These are phyloP conservation scores for Botryotinia calthae DNA, from an alignment of 2,329 filamentous ascomycete genomes.

Conservation along the genomic window DNA sequence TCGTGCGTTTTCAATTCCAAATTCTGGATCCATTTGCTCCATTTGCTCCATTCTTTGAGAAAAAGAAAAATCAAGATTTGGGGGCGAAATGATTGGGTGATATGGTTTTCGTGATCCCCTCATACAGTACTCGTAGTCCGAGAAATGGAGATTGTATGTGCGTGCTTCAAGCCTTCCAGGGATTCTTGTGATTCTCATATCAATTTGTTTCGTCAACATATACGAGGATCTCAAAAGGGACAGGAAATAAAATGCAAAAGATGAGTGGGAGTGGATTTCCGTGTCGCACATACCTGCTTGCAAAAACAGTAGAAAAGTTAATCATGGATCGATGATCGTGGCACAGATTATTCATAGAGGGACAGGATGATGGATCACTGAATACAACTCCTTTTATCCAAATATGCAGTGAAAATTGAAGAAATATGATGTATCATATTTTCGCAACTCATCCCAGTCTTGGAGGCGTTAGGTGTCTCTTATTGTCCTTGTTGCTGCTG, in stretches of 20 bases:
- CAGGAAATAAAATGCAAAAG: not conserved
- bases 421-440: constrained; percentile 14
- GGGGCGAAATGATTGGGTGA: constrained; percentile 14
- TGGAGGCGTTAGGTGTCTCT: not conserved
- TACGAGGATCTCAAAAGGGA: constrained; percentile 12
- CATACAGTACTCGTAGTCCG: constrained; percentile 2
- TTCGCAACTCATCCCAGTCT: not conserved
- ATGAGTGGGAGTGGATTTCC: not conserved
- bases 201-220: constrained; percentile 10
- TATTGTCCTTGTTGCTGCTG: not conserved
- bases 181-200: constrained; percentile 6
- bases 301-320: not conserved
- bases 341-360: constrained; percentile 3
- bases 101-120: constrained; percentile 6
- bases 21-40: not conserved
- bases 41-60: not conserved
- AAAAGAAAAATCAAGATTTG: not conserved
- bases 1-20: constrained; percentile 8
- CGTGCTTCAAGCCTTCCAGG: constrained; percentile 5
- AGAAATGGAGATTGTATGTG: not conserved
- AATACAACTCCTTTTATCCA: constrained; percentile 8
- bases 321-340: constrained; percentile 8
- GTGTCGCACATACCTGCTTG: not conserved
- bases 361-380: not conserved
- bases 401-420: constrained; percentile 11